Base-by-base conservation (phyloP, 805 yeast species). In the Pichia occidentalis region DNA sequence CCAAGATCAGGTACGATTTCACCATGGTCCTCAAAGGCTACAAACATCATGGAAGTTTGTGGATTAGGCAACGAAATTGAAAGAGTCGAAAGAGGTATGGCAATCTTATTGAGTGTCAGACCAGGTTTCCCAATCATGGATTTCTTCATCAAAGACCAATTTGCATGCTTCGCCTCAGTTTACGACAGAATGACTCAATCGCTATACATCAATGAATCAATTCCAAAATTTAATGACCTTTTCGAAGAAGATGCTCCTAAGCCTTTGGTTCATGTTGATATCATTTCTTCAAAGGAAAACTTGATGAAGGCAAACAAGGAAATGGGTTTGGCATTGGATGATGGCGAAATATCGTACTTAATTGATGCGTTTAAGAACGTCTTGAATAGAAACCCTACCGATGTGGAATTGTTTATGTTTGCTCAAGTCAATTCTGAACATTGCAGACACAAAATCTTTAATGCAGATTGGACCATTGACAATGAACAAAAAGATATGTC, bases 361-460 rank as follows among this genome's bases (percentile, higher is more conserved):
- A 73, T 79, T 52, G 68, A 75, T 22, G 94, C 97, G 2, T 92
- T 92, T 67, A 82, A 77, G 40, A 70, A 80, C 36, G 72, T 71
- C 24, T 66, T 81, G 48, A 77, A 81, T 32, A 77, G 97, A 62
- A 85, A 88, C 58, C 97, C 98, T 37, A 90, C 97, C 23, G 98
- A 92, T 61, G 97, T 87, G 18, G 99, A 92, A 64, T 70, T 92
- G 46, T 92, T 92, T 64, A 92, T 92, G 97, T 92, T 92, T 69
- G 99, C 98, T 29, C 99, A 92, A 67, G 98, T 92, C 50, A 92
- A 92, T 69, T 87, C 97, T 19, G 99, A 92, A 65, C 99, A 92
- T 67, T 92, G 99, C 70, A 85, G 99, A 62, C 99, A 92, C 68
- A 92, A 92, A 68, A 92, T 92, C 50, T 92, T 92, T 73, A 92